Evolutionary conservation across 148 eudicot species (phyloP).

Genomic region (Amaranthus cruentus): DNA sequence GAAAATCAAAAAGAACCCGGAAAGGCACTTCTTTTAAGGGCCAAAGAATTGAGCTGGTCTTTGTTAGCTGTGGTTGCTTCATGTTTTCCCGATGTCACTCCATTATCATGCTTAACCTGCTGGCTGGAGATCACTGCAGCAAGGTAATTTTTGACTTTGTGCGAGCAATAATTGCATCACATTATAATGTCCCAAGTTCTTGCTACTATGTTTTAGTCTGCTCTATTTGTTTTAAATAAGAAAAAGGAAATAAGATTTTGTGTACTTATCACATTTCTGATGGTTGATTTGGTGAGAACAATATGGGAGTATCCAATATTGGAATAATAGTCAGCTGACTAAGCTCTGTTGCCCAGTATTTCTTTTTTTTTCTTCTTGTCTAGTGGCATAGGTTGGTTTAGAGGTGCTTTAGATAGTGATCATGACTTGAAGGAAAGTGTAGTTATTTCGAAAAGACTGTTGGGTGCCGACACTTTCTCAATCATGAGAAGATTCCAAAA

Average conservation of each 20-base stretch:
- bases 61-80: constrained; percentile 87
- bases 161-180: constrained; percentile 7
- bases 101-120: constrained; percentile 73
- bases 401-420: neutral
- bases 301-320: neutral
- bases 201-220: neutral
- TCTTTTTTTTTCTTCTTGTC: neutral
- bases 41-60: constrained; percentile 91
- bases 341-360: neutral
- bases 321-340: neutral
- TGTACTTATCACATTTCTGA: neutral
- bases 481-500: neutral
- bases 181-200: neutral
- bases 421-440: neutral
- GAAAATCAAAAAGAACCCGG: constrained; percentile 80
- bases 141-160: constrained; percentile 43
- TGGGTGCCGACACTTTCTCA: neutral
- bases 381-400: neutral
- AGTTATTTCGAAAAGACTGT: neutral
- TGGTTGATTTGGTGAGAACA: neutral
- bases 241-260: neutral
- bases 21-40: constrained; percentile 72
- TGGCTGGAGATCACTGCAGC: constrained; percentile 98
- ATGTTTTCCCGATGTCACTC: constrained; percentile 87
- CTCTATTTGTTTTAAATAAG: neutral